Percentiles rank a stretch among this genome's conserved stretches.
These are phyloP conservation scores for Cercospora sesami DNA, from an alignment of 2,329 filamentous ascomycete species.

Conservation along the genomic window DNA sequence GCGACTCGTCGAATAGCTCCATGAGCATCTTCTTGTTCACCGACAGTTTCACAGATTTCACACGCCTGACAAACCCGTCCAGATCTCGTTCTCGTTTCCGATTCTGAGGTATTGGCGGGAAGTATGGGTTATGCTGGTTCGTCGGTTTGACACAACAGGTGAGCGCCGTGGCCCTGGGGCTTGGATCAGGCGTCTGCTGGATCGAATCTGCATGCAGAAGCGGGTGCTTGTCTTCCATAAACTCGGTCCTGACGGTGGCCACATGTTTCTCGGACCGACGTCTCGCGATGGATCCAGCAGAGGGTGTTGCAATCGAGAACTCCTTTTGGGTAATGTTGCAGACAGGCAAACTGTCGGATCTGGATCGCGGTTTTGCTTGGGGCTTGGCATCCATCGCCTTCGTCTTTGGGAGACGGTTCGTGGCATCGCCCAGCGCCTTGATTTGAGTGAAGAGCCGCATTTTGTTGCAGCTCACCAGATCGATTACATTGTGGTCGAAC, in stretches of 20 bases:
- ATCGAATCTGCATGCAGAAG: not conserved
- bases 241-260: not conserved
- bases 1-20: slow-evolving; percentile 15
- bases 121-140: slow-evolving; percentile 10
- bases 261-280: slow-evolving; percentile 10
- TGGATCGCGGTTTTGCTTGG: not conserved
- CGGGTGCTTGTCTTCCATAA: not conserved
- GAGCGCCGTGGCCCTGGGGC: not conserved
- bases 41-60: slow-evolving; percentile 14
- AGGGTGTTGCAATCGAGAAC: slow-evolving; percentile 11
- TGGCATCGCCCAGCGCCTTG: slow-evolving; percentile 7
- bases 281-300: slow-evolving; percentile 14
- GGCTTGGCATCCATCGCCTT: not conserved
- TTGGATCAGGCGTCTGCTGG: not conserved
- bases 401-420: not conserved
- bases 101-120: not conserved
- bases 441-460: slow-evolving; percentile 13
- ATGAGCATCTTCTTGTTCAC: slow-evolving; percentile 14
- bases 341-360: not conserved
- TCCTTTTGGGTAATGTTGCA: slow-evolving; percentile 15
- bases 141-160: not conserved
- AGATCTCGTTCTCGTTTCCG: slow-evolving; percentile 12
- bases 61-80: slow-evolving; percentile 1
- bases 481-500: slow-evolving; percentile 5
- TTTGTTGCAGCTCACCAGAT: not conserved